Percentiles rank a stretch among this genome's conserved stretches.
Conservation (phyloP, 192 early-diverging fungal species). For the Backusella circina region DNA sequence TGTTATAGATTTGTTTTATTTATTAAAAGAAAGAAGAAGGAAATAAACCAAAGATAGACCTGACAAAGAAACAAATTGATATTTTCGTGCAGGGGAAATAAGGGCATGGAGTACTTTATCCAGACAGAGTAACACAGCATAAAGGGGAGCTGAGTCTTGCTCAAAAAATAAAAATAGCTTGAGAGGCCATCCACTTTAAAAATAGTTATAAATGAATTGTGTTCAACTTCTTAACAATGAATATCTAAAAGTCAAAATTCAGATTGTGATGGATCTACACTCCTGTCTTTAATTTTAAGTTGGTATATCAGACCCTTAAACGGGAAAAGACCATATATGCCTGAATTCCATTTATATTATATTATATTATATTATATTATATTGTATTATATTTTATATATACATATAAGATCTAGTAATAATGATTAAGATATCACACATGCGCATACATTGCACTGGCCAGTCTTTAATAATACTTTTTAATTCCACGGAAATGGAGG, state of each 20-base stretch:
- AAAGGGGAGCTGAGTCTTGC: not conserved
- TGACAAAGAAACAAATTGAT: not conserved
- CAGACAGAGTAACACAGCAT: not conserved
- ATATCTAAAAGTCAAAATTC: not conserved
- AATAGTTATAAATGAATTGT: not conserved
- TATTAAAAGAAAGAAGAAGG: not conserved
- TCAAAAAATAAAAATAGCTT: not conserved
- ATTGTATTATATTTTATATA: not conserved
- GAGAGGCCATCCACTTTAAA: not conserved
- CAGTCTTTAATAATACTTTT: not conserved
- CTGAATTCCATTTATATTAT: not conserved
- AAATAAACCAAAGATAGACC: not conserved
- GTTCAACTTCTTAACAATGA: not conserved
- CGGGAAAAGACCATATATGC: not conserved
- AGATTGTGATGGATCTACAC: not conserved
- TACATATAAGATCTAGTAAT: not conserved
- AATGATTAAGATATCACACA: not conserved
- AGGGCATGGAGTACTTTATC: not conserved
- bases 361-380: not conserved
- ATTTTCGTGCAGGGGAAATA: not conserved
- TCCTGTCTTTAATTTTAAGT: not conserved
- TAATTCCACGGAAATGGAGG: not conserved
- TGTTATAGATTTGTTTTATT: not conserved
- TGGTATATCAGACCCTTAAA: not conserved
- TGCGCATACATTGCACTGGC: not conserved